Evolutionary conservation across 148 eudicot genomes (phyloP).

Genomic region (Amaranthus hypochondriacus): DNA sequence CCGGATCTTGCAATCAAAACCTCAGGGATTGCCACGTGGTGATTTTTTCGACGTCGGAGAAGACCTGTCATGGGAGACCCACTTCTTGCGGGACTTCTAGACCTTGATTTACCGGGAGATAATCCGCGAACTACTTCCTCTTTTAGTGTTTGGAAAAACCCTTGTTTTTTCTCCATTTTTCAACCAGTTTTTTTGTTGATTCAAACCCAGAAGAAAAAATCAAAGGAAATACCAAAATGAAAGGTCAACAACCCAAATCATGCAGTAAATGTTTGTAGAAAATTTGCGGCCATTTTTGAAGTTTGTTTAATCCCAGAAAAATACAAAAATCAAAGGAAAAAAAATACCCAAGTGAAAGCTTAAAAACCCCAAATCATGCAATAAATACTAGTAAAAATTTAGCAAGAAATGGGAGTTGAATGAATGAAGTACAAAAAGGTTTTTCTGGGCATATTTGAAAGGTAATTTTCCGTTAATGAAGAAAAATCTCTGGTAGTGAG

Average conservation of each 20-base stretch:
- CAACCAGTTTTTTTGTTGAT: no score
- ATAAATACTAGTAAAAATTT: background rate
- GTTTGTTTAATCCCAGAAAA: background rate
- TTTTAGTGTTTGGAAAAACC: constrained; percentile 70
- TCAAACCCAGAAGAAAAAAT: background rate
- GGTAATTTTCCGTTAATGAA: background rate
- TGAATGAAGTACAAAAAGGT: no score
- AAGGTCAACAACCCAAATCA: no score
- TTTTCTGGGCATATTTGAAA: background rate
- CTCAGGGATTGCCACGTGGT: constrained; percentile 24
- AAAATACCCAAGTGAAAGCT: no score
- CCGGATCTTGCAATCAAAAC: constrained; percentile 29
- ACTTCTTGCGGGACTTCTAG: constrained; percentile 44
- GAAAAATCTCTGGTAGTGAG: no score
- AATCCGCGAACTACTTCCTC: constrained; percentile 74
- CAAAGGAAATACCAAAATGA: no score
- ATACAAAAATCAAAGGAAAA: background rate
- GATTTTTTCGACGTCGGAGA: constrained; percentile 26
- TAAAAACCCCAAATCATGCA: constrained; percentile 11
- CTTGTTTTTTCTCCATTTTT: constrained; percentile 64
- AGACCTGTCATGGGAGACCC: constrained; percentile 58
- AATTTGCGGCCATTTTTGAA: no score
- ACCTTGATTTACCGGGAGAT: constrained; percentile 71
- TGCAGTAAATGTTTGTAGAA: no score
- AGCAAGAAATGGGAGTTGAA: background rate